Evolutionary conservation across 2,329 filamentous ascomycete species (phyloP).

Genomic region (Trichoderma sp.): DNA sequence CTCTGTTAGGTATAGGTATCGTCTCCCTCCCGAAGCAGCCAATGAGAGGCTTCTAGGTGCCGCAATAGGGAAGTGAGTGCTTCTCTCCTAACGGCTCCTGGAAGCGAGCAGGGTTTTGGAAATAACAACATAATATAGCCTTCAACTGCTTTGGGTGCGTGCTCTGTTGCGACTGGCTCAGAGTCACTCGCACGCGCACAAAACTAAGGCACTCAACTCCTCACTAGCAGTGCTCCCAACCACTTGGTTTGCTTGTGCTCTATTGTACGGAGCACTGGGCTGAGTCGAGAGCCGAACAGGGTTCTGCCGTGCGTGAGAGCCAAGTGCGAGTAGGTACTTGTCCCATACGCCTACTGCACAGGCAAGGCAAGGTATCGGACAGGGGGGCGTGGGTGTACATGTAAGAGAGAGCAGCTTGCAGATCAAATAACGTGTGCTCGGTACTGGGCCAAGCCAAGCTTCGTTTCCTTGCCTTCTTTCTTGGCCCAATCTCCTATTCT

Average conservation of each 20-base stretch:
- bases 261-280: conserved; percentile 9
- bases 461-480: neutral
- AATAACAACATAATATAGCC: neutral
- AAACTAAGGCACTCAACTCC: neutral
- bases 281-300: conserved; percentile 18
- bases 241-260: neutral
- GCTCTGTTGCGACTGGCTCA: neutral
- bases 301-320: conserved; percentile 3
- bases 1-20: neutral
- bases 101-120: neutral
- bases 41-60: conserved; percentile 3
- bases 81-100: neutral
- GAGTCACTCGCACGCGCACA: neutral
- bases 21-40: neutral
- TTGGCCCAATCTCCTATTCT: neutral
- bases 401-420: neutral
- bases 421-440: neutral
- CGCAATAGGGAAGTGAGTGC: conserved; percentile 13
- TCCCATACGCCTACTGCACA: neutral
- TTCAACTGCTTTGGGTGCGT: neutral
- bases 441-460: neutral
- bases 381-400: neutral
- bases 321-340: neutral
- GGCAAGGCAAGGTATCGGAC: neutral
- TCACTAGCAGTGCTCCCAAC: neutral